These are phyloP conservation scores for Colletotrichum plurivorum DNA, from an alignment of 2,329 filamentous ascomycete species.

Conservation along the genomic window DNA sequence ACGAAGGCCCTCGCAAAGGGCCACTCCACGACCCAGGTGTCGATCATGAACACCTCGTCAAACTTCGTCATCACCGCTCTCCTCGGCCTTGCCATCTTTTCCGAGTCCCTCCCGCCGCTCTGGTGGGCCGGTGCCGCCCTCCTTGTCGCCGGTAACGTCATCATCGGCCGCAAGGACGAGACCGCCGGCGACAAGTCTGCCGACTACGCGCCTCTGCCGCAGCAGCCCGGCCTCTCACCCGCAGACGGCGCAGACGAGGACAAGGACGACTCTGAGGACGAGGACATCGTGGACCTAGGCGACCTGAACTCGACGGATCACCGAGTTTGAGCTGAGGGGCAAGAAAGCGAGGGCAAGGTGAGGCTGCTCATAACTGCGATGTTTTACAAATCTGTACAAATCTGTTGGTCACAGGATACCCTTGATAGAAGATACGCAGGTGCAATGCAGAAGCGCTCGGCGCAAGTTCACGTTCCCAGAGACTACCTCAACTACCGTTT, in stretches of 20 bases:
- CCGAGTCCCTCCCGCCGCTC: constrained; percentile 77
- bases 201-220: constrained; percentile 49
- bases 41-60: constrained; percentile 84
- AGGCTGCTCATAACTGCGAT: not conserved
- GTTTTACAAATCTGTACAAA: not conserved
- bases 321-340: constrained; percentile 11
- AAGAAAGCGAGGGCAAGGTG: not conserved
- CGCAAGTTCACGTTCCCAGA: too few relatives aligned
- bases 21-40: constrained; percentile 83
- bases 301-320: constrained; percentile 40
- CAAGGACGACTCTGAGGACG: constrained; percentile 48
- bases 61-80: constrained; percentile 87
- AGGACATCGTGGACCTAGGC: constrained; percentile 54
- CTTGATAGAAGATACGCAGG: constrained; percentile 1
- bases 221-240: constrained; percentile 37
- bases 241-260: constrained; percentile 35
- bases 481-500: too few relatives aligned
- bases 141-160: constrained; percentile 82
- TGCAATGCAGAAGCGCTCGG: not conserved
- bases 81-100: constrained; percentile 78
- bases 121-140: constrained; percentile 84
- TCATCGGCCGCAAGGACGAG: constrained; percentile 80
- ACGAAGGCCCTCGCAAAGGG: constrained; percentile 82
- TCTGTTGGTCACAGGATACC: constrained; percentile 11
- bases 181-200: constrained; percentile 46